Conservation (phyloP, 805 yeast species). For the Starmera pachycereana region DNA sequence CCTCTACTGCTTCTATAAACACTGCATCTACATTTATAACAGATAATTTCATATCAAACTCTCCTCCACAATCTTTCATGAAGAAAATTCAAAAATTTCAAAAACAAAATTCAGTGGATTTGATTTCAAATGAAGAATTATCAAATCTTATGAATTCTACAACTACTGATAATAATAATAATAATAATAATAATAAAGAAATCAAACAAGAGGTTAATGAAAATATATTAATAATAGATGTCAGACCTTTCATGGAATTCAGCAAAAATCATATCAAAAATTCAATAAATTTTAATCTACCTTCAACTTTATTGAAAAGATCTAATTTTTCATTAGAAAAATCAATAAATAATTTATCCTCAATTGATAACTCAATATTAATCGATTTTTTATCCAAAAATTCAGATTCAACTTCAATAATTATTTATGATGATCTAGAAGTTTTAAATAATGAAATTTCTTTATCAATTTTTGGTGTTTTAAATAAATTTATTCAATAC, state of each 20-base stretch:
- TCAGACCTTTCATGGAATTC: slow-evolving; percentile 72
- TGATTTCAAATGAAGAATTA: slow-evolving; percentile 5
- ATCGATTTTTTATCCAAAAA: slow-evolving; percentile 23
- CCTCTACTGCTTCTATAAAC: slow-evolving; percentile 4
- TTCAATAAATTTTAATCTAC: slow-evolving; percentile 73
- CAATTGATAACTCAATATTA: slow-evolving; percentile 36
- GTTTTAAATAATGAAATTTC: slow-evolving; percentile 20
- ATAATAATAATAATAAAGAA: background rate
- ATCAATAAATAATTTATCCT: slow-evolving; percentile 51
- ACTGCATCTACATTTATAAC: background rate
- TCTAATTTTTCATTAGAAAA: slow-evolving; percentile 55
- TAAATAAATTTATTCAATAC: slow-evolving; percentile 35
- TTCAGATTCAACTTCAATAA: slow-evolving; percentile 3
- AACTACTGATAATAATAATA: background rate
- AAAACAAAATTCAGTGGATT: slow-evolving; percentile 6
- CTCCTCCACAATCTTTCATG: slow-evolving; percentile 1
- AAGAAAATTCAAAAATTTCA: slow-evolving; percentile 11
- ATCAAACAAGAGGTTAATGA: background rate
- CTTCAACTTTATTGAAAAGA: slow-evolving; percentile 80
- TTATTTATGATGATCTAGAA: slow-evolving; percentile 15
- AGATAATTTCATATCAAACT: background rate
- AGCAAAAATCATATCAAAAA: slow-evolving; percentile 43
- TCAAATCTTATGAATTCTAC: background rate
- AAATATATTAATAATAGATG: slow-evolving; percentile 51
- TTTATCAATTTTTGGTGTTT: slow-evolving; percentile 32